Conservation (phyloP, 148 eudicot species). For the Camellia lanceoleosa region DNA sequence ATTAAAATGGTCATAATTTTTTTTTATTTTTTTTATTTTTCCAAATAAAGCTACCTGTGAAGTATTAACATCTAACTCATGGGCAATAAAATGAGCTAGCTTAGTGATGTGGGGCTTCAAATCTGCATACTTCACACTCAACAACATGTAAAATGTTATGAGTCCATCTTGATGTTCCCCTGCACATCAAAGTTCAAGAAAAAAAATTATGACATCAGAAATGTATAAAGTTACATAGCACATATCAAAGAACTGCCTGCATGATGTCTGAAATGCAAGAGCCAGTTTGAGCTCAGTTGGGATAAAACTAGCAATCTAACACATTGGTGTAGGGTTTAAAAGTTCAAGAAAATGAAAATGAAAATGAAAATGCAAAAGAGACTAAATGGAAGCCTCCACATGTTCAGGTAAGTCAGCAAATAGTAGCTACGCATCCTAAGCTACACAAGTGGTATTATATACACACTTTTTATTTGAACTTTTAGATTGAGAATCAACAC, state of each 20-base stretch:
- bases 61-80: slow-evolving; percentile 53
- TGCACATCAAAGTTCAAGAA: slow-evolving; percentile 30
- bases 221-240: background rate
- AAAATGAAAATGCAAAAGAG: background rate
- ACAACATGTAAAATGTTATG: slow-evolving; percentile 59
- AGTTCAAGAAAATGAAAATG: background rate
- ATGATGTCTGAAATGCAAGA: slow-evolving; percentile 1
- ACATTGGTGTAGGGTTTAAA: background rate
- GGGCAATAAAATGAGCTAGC: slow-evolving; percentile 54
- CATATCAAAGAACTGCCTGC: background rate
- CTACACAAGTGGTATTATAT: too few species aligned
- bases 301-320: background rate
- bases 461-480: too few species aligned
- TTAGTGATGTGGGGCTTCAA: slow-evolving; percentile 66
- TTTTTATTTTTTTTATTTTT: background rate
- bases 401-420: background rate
- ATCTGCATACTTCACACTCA: slow-evolving; percentile 47
- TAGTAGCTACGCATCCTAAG: too few species aligned
- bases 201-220: background rate
- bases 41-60: slow-evolving; percentile 58
- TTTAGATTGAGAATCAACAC: too few species aligned
- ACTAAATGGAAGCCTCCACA: background rate
- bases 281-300: slow-evolving; percentile 8
- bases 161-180: slow-evolving; percentile 54
- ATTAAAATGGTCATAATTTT: background rate